Conservation (phyloP, 2,329 filamentous ascomycete species). For the Paecilomyces sp. region DNA sequence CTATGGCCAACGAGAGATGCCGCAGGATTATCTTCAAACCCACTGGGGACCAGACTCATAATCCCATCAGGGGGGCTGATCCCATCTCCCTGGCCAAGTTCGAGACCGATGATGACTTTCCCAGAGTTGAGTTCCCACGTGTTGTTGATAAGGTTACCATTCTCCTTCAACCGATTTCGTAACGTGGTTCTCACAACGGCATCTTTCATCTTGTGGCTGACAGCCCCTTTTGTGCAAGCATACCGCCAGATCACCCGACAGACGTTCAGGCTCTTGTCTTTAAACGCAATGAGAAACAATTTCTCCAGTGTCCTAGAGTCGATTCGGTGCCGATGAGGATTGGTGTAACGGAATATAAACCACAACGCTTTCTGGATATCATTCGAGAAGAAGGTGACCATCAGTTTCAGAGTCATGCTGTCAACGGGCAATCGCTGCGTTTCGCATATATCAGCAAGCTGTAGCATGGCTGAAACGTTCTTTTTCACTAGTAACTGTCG, state of each 20-base stretch:
- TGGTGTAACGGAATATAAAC: slow-evolving; percentile 16
- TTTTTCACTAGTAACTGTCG: slow-evolving; percentile 18
- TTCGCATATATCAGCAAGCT: slow-evolving; percentile 24
- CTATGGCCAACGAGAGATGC: slow-evolving; percentile 16
- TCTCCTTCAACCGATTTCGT: slow-evolving; percentile 13
- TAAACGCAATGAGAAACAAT: slow-evolving; percentile 38
- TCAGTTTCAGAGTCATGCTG: slow-evolving; percentile 19
- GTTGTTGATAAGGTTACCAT: slow-evolving; percentile 6
- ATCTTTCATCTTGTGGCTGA: slow-evolving; percentile 26
- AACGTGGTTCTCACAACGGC: slow-evolving; percentile 22
- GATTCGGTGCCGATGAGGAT: slow-evolving; percentile 10
- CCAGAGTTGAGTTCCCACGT: slow-evolving; percentile 20
- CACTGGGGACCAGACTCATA: slow-evolving; percentile 14
- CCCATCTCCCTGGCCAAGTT: slow-evolving; percentile 9
- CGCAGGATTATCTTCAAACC: slow-evolving; percentile 20
- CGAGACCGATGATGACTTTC: slow-evolving; percentile 27
- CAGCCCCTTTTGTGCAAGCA: slow-evolving; percentile 32
- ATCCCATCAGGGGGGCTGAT: slow-evolving; percentile 7
- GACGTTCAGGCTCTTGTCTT: slow-evolving; percentile 30
- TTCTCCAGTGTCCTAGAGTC: slow-evolving; percentile 22
- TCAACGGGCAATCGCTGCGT: slow-evolving; percentile 19
- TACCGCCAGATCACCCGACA: slow-evolving; percentile 43
- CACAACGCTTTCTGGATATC: slow-evolving; percentile 17
- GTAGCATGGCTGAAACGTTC: slow-evolving; percentile 18
- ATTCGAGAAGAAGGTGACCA: slow-evolving; percentile 18